Evolutionary conservation across 139 green algal genomes (phyloP).

Genomic region (Eudorina sp.): DNA sequence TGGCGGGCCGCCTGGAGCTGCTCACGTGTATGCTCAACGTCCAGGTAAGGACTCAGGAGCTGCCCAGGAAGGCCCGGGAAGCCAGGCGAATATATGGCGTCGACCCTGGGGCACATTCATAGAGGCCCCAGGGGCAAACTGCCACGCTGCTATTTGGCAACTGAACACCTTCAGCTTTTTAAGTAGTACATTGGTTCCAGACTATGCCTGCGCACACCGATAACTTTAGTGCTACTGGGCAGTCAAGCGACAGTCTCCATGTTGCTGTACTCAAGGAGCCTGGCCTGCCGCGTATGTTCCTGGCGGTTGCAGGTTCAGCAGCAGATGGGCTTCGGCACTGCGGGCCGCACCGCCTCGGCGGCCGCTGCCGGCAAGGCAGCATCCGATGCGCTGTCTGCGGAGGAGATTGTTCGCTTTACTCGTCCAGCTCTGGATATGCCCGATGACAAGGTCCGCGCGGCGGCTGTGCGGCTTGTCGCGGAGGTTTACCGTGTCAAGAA

Average conservation of each 20-base stretch:
- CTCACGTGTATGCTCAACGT: conserved; percentile 47
- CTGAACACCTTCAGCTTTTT: too few species aligned
- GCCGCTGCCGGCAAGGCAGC: neutral
- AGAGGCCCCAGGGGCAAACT: too few species aligned
- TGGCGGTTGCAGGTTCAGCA: conserved; percentile 26
- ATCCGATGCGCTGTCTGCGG: neutral
- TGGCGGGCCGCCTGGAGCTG: conserved; percentile 44
- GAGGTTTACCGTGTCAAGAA: conserved; percentile 43
- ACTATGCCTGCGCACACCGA: too few species aligned
- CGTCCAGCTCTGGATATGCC: conserved; percentile 44
- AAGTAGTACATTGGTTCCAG: too few species aligned
- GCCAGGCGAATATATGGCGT: too few species aligned
- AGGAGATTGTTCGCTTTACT: conserved; percentile 35
- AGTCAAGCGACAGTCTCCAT: too few species aligned
- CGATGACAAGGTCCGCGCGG: conserved; percentile 43
- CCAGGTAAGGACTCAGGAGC: conserved; percentile 6
- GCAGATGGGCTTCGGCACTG: conserved; percentile 42
- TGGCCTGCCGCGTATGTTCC: too few species aligned
- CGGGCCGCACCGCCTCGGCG: neutral
- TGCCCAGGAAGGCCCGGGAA: too few species aligned
- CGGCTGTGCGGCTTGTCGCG: conserved; percentile 26
- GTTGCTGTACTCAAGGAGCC: too few species aligned
- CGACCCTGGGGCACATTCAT: too few species aligned
- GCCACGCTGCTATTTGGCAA: too few species aligned
- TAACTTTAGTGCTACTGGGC: too few species aligned